phyloP scores from a whole-genome alignment of 2,329 filamentous ascomycete species.

The Fusarium luffae region DNA sequence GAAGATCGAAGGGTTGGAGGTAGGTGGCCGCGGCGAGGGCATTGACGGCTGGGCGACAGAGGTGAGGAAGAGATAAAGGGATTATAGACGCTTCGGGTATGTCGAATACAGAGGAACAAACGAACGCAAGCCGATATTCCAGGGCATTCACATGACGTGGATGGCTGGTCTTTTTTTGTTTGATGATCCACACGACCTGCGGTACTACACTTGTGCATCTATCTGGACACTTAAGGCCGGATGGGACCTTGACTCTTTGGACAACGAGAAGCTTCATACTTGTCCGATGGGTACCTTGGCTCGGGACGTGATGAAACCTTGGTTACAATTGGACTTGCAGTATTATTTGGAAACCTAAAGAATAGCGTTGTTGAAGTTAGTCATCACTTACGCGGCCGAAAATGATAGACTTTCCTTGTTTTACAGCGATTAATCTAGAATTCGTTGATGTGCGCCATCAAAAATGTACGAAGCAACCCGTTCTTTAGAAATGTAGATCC shows the following conservation, averaged over 20 bases:
- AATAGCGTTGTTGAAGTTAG: constrained; percentile 1
- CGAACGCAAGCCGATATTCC: constrained; percentile 32
- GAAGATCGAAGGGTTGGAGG: constrained; percentile 76
- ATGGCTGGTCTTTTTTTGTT: constrained; percentile 28
- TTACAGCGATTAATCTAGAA: not conserved
- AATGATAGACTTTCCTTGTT: constrained; percentile 21
- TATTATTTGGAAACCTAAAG: constrained; percentile 1
- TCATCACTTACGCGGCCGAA: not conserved
- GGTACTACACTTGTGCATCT: constrained; percentile 27
- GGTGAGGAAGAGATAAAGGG: constrained; percentile 78
- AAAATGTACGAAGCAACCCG: not conserved
- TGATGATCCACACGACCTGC: constrained; percentile 17
- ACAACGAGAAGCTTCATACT: constrained; percentile 22
- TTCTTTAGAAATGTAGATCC: not conserved
- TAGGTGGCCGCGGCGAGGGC: constrained; percentile 86
- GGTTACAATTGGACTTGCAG: not conserved
- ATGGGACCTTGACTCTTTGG: constrained; percentile 25
- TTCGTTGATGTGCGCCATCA: not conserved
- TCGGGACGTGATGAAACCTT: constrained; percentile 1
- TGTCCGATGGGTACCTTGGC: constrained; percentile 9
- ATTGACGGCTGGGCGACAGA: constrained; percentile 95
- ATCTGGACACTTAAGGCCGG: constrained; percentile 22
- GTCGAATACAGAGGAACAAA: constrained; percentile 39
- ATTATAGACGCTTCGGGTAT: constrained; percentile 33
- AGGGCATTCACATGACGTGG: constrained; percentile 18